Evolutionary conservation across 768 basidiomycete genomes (phyloP), one percentile per base, ranked within the genome.

Genomic region (Paxillus ammoniavirescens): DNA sequence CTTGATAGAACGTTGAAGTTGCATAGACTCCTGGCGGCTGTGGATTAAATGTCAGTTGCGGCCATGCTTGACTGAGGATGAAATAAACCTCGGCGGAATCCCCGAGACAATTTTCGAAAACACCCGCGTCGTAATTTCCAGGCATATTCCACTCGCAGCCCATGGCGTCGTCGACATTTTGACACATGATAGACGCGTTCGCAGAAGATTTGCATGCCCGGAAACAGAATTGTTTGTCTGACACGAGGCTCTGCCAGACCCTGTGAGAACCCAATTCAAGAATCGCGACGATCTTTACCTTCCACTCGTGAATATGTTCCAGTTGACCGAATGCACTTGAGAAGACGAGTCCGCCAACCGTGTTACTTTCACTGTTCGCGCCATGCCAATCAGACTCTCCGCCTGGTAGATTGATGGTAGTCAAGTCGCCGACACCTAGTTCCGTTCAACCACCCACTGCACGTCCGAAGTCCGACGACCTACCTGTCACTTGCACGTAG

Each of bases 311-410:
- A 38, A 88, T 73, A 62, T 89, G 78, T 59, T 79, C 57, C 4
- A 81, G 57, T 44, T 73, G 70, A 18, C 82, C 84, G 68, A 85
- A 89, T n/a, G 83, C 85, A 54, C 53, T 77, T 18, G 87, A 86
- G 66, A 89, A 89, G n/a, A 91, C 83, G 41, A 89, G 75, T 3
- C 82, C 84, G 28, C 86, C 87, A 33, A 81, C 78, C 9, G 79
- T 83, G 61, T 82, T 84, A 14, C 80, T 83, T n/a, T 63, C 61
- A 15, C 80, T 79, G 57, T 80, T 79, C 45, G 79, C 77, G 42
- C 86, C 87, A 62, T 88, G 86, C 5, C 86, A 86, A 65, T 89
- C 87, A 17, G 88, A 72, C 73, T 89, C 79, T 45, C 85, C 86
- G 17, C 81, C 83, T 43, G 53, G 82, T 30, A 89, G 75, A 66